Evolutionary conservation across 805 yeast genomes (phyloP).

Genomic region (Yamadazyma sp.): DNA sequence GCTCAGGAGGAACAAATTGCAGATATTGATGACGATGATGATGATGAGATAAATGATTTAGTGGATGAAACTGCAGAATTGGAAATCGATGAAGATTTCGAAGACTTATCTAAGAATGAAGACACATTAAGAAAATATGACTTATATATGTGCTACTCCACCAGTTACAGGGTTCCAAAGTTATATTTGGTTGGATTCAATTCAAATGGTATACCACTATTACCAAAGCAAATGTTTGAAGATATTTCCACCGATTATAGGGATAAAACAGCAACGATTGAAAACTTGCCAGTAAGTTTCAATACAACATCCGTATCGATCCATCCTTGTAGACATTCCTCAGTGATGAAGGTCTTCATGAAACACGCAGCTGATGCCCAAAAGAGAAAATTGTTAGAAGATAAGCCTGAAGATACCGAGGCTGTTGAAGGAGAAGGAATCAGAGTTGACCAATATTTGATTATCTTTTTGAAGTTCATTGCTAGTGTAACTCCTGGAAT

Average conservation of each 20-base stretch:
- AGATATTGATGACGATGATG: conserved; percentile 2
- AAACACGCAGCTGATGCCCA: conserved; percentile 56
- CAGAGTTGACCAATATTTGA: conserved; percentile 86
- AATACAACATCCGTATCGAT: conserved; percentile 81
- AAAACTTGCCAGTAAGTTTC: conserved; percentile 79
- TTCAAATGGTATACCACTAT: conserved; percentile 77
- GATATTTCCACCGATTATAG: conserved; percentile 90
- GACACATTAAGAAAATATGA: conserved; percentile 70
- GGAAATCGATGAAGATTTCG: conserved; percentile 31
- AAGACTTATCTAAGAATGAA: conserved; percentile 20
- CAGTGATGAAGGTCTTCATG: conserved; percentile 88
- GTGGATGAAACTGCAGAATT: conserved; percentile 44
- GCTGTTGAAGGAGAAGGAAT: conserved; percentile 36
- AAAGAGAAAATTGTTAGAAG: conserved; percentile 12
- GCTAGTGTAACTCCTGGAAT: conserved; percentile 98
- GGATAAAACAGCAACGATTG: conserved; percentile 95
- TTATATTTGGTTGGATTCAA: conserved; percentile 87
- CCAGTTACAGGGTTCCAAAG: conserved; percentile 94
- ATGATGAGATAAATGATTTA: conserved; percentile 45
- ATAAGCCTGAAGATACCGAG: conserved; percentile 6
- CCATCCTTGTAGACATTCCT: conserved; percentile 95
- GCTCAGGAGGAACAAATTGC: conserved; percentile 17
- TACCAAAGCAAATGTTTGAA: conserved; percentile 90
- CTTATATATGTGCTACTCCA: conserved; percentile 86
- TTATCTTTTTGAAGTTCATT: conserved; percentile 88